Evolutionary conservation across 208 protist species (phyloP).

Genomic region (Crithidia bombi): DNA sequence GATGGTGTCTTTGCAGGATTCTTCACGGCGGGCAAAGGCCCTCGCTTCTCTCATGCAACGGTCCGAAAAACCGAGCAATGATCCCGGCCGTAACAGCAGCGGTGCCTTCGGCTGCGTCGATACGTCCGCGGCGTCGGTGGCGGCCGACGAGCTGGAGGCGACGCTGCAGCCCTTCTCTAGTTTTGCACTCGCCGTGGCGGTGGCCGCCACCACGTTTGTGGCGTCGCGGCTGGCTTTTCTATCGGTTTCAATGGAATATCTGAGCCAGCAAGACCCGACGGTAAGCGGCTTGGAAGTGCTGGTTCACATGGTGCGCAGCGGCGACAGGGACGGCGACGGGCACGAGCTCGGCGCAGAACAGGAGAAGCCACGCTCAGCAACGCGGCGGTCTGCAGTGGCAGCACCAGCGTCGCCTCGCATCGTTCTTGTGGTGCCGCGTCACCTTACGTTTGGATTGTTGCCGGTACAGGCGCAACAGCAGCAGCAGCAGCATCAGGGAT

Average conservation of each 20-base stretch:
- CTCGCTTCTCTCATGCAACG: slow-evolving; percentile 1
- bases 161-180: slow-evolving; percentile 11
- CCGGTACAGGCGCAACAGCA: not conserved
- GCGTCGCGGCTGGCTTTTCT: slow-evolving; percentile 5
- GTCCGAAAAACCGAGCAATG: not conserved
- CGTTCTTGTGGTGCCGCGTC: not conserved
- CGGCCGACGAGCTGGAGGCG: not conserved
- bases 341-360: too few species aligned
- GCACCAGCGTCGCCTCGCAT: not conserved
- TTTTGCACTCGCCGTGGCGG: slow-evolving; percentile 2
- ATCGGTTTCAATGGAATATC: not conserved
- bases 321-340: not conserved
- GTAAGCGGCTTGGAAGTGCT: slow-evolving; percentile 17
- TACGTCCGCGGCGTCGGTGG: not conserved
- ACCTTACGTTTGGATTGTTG: slow-evolving; percentile 3
- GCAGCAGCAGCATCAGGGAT: not conserved
- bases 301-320: not conserved
- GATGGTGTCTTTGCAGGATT: not conserved
- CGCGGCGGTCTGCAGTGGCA: not conserved
- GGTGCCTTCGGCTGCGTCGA: not conserved
- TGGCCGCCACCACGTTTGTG: slow-evolving; percentile 17
- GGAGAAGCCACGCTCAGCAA: not conserved
- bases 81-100: not conserved
- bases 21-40: not conserved
- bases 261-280: not conserved